phyloP scores from a whole-genome alignment of 495 filamentous ascomycete species.

The Hypoxylon trugodes region DNA sequence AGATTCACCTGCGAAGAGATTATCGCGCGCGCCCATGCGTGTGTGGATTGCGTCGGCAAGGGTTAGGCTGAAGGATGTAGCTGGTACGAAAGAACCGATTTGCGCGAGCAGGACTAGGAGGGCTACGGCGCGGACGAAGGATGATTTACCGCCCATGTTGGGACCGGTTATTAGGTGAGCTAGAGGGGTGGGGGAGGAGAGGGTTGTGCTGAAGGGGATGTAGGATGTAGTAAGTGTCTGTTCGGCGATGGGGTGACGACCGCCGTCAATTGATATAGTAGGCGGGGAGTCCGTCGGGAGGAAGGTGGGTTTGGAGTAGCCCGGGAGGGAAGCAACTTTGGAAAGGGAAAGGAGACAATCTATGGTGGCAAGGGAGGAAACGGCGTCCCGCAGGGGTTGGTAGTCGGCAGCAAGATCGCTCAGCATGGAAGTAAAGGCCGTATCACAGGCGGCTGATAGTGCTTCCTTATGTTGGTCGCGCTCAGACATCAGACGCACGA shows the following conservation, averaged over 20 bases:
- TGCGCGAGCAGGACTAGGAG: constrained; percentile 94
- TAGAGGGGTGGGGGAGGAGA: constrained; percentile 66
- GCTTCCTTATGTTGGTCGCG: constrained; percentile 95
- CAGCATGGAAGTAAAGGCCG: constrained; percentile 77
- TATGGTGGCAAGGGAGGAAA: constrained; percentile 84
- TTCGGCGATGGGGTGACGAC: constrained; percentile 96
- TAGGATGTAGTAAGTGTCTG: constrained; percentile 86
- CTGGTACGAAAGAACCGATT: constrained; percentile 93
- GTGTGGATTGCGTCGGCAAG: constrained; percentile 93
- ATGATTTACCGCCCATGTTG: constrained; percentile 98
- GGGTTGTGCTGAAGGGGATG: constrained; percentile 87
- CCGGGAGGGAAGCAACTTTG: constrained; percentile 81
- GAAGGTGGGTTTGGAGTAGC: constrained; percentile 89
- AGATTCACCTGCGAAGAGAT: constrained; percentile 91
- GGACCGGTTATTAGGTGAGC: constrained; percentile 93
- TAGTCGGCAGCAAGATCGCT: constrained; percentile 80
- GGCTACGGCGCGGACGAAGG: constrained; percentile 90
- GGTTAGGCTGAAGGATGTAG: constrained; percentile 74
- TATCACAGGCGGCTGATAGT: constrained; percentile 89
- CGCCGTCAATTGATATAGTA: constrained; percentile 75
- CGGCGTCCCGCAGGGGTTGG: constrained; percentile 85
- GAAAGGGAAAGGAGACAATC: constrained; percentile 92
- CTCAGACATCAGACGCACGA: constrained; percentile 81
- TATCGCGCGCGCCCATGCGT: constrained; percentile 96
- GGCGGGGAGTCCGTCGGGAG: constrained; percentile 63